Conservation (phyloP, 2,329 filamentous ascomycete genomes). For the Didymellaceae sp. region DNA sequence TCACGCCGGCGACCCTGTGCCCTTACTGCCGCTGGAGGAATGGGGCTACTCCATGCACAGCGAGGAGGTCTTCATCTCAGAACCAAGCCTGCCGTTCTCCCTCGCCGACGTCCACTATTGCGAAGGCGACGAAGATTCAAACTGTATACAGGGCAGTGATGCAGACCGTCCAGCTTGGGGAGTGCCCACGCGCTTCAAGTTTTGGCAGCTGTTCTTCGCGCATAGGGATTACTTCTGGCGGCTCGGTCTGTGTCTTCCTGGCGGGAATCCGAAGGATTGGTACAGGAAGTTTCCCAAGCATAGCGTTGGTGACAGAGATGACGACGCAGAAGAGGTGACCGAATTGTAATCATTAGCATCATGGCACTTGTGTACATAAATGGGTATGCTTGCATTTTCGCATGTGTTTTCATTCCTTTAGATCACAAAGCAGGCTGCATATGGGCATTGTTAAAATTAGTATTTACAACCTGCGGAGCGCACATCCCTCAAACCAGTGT, state of each 20-base stretch:
- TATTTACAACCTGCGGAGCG: no score
- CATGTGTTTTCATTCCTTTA: no score
- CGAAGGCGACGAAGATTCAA: conserved; percentile 70
- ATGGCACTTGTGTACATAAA: no score
- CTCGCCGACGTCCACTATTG: conserved; percentile 75
- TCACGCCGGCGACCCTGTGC: conserved; percentile 85
- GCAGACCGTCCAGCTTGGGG: conserved; percentile 36
- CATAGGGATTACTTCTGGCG: conserved; percentile 98
- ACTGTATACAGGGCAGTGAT: conserved; percentile 71
- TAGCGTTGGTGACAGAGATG: conserved; percentile 21
- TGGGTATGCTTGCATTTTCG: no score
- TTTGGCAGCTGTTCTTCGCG: conserved; percentile 93
- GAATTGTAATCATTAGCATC: conserved; percentile 19
- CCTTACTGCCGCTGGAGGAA: conserved; percentile 81
- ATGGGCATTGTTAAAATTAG: no score
- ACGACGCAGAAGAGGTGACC: conserved; percentile 20
- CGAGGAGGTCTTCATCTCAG: conserved; percentile 86
- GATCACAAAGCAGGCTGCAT: no score
- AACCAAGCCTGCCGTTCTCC: conserved; percentile 70
- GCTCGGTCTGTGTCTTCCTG: conserved; percentile 85
- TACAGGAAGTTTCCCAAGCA: conserved; percentile 53
- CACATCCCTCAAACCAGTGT: no score
- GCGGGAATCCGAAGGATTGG: conserved; percentile 75
- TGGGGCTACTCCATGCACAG: conserved; percentile 88
- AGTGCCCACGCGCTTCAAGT: conserved; percentile 66